Conservation (phyloP, 1,284 basidiomycete species). For the Singerocomus inundabilis region DNA sequence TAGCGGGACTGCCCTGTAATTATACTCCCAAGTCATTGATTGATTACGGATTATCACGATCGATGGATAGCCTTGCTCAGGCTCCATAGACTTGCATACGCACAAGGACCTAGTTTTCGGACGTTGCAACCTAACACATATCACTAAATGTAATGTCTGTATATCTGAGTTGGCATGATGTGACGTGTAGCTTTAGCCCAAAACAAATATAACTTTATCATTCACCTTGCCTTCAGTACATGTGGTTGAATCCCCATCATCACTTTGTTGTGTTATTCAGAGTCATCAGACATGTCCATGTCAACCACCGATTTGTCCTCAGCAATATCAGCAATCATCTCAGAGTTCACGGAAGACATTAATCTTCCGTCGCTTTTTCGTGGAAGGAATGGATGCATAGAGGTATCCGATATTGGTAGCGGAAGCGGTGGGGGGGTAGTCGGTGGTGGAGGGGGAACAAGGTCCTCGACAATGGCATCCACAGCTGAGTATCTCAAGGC, state of each 20-base stretch:
- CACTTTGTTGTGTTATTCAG: slow-evolving; percentile 18
- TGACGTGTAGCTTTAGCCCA: slow-evolving; percentile 26
- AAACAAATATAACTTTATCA: slow-evolving; percentile 4
- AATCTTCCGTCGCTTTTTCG: slow-evolving; percentile 5
- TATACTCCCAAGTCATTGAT: slow-evolving; percentile 17
- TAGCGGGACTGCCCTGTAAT: slow-evolving; percentile 31
- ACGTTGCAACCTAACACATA: slow-evolving; percentile 10
- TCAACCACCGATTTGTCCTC: slow-evolving; percentile 19
- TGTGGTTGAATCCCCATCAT: neutral
- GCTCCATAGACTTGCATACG: slow-evolving; percentile 9
- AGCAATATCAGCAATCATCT: neutral
- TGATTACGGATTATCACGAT: slow-evolving; percentile 24
- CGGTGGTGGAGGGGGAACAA: slow-evolving; percentile 26
- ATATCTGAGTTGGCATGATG: slow-evolving; percentile 23
- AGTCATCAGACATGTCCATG: slow-evolving; percentile 31
- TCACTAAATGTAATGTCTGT: slow-evolving; percentile 18
- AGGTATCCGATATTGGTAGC: slow-evolving; percentile 7
- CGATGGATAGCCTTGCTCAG: slow-evolving; percentile 9
- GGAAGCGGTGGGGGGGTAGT: slow-evolving; percentile 29
- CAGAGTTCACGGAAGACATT: neutral
- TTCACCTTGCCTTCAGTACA: neutral
- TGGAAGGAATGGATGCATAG: slow-evolving; percentile 7
- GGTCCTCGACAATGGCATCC: neutral
- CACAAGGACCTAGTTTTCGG: slow-evolving; percentile 13
- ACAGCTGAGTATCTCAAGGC: neutral